Conservation (phyloP, 805 yeast species). For the Saccharomyces kudriavzevii region DNA sequence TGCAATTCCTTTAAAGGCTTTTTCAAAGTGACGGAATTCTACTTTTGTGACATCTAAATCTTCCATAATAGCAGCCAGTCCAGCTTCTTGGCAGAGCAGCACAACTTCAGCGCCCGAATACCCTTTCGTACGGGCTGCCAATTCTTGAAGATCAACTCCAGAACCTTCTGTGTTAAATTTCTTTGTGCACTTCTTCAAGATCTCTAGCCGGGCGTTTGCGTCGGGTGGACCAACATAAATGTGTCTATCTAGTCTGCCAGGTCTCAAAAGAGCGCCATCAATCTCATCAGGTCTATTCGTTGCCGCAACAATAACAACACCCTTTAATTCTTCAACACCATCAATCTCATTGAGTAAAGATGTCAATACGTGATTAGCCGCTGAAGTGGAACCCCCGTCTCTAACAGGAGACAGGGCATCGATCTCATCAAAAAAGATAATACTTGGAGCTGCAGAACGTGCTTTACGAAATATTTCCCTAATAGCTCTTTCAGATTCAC, state of each 20-base stretch:
- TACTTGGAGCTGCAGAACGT: conserved; percentile 88
- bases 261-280: conserved; percentile 87
- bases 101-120: conserved; percentile 97
- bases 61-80: conserved; percentile 87
- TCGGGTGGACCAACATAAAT: conserved; percentile 93
- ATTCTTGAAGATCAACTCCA: conserved; percentile 40
- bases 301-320: conserved; percentile 91
- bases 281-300: conserved; percentile 92
- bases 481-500: conserved; percentile 90
- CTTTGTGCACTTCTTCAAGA: conserved; percentile 58
- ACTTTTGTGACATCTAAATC: conserved; percentile 48
- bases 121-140: conserved; percentile 70
- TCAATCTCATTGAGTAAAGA: conserved; percentile 90
- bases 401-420: conserved; percentile 85
- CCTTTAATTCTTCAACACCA: conserved; percentile 91
- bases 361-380: conserved; percentile 79
- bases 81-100: conserved; percentile 88
- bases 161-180: conserved; percentile 48
- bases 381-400: conserved; percentile 53
- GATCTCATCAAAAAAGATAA: conserved; percentile 91
- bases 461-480: conserved; percentile 91
- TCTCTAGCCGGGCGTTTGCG: conserved; percentile 66
- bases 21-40: conserved; percentile 56
- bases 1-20: conserved; percentile 60
- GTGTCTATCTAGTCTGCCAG: conserved; percentile 91